Percentiles rank a stretch among this genome's conserved stretches.
Conservation (phyloP, 805 yeast genomes). For the Priceomyces fermenticarens region DNA sequence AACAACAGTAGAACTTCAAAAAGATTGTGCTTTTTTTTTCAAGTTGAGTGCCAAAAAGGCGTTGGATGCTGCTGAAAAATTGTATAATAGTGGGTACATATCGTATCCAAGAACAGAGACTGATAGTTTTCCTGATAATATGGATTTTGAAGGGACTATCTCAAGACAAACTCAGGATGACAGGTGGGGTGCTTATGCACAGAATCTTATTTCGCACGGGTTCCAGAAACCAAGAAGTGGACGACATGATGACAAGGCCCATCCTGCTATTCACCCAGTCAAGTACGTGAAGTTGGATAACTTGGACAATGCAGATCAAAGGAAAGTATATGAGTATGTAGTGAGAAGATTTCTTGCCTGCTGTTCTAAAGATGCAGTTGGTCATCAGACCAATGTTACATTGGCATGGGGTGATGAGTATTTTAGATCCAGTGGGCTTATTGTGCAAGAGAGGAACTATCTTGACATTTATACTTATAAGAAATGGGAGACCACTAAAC, state of each 20-base stretch:
- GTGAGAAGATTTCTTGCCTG: slow-evolving; percentile 86
- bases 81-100: slow-evolving; percentile 81
- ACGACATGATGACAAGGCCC: slow-evolving; percentile 87
- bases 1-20: slow-evolving; percentile 92
- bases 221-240: slow-evolving; percentile 77
- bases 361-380: slow-evolving; percentile 88
- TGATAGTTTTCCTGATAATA: slow-evolving; percentile 71
- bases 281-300: slow-evolving; percentile 34
- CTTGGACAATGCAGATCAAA: slow-evolving; percentile 42
- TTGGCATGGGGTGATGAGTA: slow-evolving; percentile 76
- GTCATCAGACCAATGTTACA: slow-evolving; percentile 58
- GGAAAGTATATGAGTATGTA: slow-evolving; percentile 80
- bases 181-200: slow-evolving; percentile 75
- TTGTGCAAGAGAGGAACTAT: slow-evolving; percentile 71
- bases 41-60: slow-evolving; percentile 79
- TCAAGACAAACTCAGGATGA: slow-evolving; percentile 53
- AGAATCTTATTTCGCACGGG: slow-evolving; percentile 32
- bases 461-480: slow-evolving; percentile 77
- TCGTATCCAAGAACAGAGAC: slow-evolving; percentile 99
- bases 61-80: slow-evolving; percentile 71
- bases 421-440: slow-evolving; percentile 71
- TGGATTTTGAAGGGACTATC: slow-evolving; percentile 66
- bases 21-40: slow-evolving; percentile 72
- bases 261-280: slow-evolving; percentile 97
- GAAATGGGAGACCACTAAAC: slow-evolving; percentile 68